Evolutionary conservation across 371 early-diverging fungal genomes (phyloP), one percentile per base, ranked within the genome.

Genomic region (Saksenaea oblongispora): DNA sequence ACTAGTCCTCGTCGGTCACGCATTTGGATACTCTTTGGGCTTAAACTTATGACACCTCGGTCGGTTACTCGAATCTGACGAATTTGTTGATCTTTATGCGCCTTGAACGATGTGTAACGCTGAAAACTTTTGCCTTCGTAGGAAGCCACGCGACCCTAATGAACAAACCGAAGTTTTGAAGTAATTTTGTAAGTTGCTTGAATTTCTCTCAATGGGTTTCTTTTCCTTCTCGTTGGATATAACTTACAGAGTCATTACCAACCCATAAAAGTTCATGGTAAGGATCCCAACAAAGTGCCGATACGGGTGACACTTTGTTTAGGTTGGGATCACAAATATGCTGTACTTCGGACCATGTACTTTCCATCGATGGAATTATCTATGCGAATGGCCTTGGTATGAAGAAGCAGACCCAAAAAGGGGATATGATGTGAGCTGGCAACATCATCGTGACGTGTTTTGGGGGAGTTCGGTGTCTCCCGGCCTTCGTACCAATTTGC

Each of bases 261-360:
- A 81, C 73, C 92, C 92, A 93, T 60, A 93, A 63, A 14, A 93
- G 75, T 56, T 91, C 92, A 67, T 91, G 90, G 56, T 86, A 83
- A n/a, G 88, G 83, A 83, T 93, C 93, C 77, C 88, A 91, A 28
- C 83, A 77, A 26, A 88, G 65, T 26, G 84, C 71, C 24, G 88
- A 82, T 22, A 88, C 79, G 10, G 86, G 75, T n/a, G 78, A 61
- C 36, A 73, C 75, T 59, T 84, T 84, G 44, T 65, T 76, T 13
- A 76, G 42, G 56, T 70, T 69, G 24, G 70, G 59, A 56, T 78
- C 77, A 64, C 82, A 82, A 24, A 76, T 69, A 56, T 73, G 69
- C 34, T 79, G 82, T 28, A 82, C 82, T 70, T 79, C 79, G 27
- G 61, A 75, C 79, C 79, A 82, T 13, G 67, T 67, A 64, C 74